Evolutionary conservation across 352 stramenopile species (phyloP).

Genomic region (Phytophthora constricta): DNA sequence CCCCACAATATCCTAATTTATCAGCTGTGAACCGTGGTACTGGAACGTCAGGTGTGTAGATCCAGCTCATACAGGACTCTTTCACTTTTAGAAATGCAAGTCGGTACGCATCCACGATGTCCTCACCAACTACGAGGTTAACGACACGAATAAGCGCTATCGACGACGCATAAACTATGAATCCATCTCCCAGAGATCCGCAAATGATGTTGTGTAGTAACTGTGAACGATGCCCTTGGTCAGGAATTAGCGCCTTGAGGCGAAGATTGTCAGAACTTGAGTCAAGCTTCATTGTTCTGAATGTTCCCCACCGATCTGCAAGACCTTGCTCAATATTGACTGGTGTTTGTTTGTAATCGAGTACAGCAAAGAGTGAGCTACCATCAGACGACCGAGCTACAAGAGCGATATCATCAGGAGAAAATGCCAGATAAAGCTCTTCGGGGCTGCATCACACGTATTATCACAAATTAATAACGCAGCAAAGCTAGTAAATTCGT

Average conservation of each 20-base stretch:
- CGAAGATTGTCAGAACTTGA: neutral
- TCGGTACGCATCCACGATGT: constrained; percentile 1
- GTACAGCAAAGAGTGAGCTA: neutral
- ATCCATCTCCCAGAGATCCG: constrained; percentile 1
- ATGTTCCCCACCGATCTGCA: neutral
- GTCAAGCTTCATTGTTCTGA: neutral
- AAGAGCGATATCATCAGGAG: neutral
- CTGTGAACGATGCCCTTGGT: neutral
- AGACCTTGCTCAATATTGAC: neutral
- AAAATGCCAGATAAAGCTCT: neutral
- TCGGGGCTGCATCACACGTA: neutral
- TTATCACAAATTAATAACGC: neutral
- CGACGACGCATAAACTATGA: constrained; percentile 3
- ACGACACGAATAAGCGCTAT: constrained; percentile 6
- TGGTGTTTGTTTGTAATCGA: neutral
- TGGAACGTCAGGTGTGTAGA: neutral
- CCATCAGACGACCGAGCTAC: neutral
- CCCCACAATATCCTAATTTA: constrained; percentile 2
- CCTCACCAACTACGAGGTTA: neutral
- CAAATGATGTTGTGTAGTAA: constrained; percentile 3
- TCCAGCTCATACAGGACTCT: constrained; percentile 6
- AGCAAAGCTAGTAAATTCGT: no score
- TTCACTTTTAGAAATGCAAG: constrained; percentile 6
- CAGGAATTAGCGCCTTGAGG: neutral
- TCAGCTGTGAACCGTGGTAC: neutral